Evolutionary conservation across 371 early-diverging fungal species (phyloP).

Genomic region (Basidiobolus meristosporus): DNA sequence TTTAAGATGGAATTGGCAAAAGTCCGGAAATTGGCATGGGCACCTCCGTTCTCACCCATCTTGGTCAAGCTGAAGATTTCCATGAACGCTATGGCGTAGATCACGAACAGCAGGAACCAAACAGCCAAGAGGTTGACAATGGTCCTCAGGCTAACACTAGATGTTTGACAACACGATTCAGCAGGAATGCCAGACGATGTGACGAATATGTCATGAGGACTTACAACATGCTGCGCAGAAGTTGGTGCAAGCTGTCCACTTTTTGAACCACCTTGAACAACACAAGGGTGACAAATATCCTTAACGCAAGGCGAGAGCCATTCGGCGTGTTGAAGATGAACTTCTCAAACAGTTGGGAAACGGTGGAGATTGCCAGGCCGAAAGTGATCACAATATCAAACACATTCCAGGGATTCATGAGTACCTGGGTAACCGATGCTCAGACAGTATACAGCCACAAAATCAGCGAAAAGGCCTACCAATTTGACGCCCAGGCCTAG

Average conservation of each 20-base stretch:
- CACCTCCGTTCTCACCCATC: slow-evolving; percentile 26
- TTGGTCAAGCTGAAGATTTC: slow-evolving; percentile 49
- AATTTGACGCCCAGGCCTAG: slow-evolving; percentile 31
- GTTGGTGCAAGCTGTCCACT: slow-evolving; percentile 34
- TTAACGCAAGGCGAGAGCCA: too few species aligned
- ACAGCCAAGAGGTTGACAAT: slow-evolving; percentile 42
- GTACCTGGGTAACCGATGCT: too few species aligned
- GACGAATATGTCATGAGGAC: slow-evolving; percentile 36
- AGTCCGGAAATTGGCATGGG: slow-evolving; percentile 36
- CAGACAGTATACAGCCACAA: too few species aligned
- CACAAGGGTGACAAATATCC: slow-evolving; percentile 14
- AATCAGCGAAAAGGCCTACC: too few species aligned
- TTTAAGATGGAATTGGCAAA: slow-evolving; percentile 32
- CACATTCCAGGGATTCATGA: slow-evolving; percentile 34
- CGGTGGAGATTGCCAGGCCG: slow-evolving; percentile 22
- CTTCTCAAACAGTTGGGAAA: slow-evolving; percentile 13
- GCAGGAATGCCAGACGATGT: too few species aligned
- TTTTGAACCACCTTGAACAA: slow-evolving; percentile 35
- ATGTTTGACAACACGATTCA: too few species aligned
- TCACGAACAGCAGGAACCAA: slow-evolving; percentile 41
- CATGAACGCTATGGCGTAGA: slow-evolving; percentile 49
- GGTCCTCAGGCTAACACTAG: slow-evolving; percentile 30
- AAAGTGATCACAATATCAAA: slow-evolving; percentile 29
- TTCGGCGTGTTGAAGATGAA: too few species aligned
- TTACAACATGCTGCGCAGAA: slow-evolving; percentile 36